Evolutionary conservation across 2,329 filamentous ascomycete species (phyloP).

Genomic region (Berkeleyomyces rouxiae): DNA sequence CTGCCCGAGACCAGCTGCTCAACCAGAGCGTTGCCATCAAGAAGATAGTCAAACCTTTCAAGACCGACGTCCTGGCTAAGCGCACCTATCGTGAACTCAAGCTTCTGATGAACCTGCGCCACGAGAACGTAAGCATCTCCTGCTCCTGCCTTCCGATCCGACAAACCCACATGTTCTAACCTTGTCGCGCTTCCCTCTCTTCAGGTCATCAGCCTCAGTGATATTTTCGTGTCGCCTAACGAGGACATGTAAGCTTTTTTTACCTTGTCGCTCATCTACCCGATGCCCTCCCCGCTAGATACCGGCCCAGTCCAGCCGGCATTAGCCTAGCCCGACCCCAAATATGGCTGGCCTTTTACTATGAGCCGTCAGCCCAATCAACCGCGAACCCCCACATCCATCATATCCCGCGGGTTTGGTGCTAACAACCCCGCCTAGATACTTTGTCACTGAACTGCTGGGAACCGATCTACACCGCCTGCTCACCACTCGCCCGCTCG

Average conservation of each 20-base stretch:
- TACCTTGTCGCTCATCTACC: conserved; percentile 11
- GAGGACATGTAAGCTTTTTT: conserved; percentile 73
- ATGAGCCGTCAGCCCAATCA: too few relatives aligned
- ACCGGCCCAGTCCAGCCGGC: too few relatives aligned
- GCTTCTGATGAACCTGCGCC: conserved; percentile 85
- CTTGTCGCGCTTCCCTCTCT: conserved; percentile 15
- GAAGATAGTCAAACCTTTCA: conserved; percentile 99
- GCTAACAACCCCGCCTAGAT: conserved; percentile 34
- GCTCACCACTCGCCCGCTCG: conserved; percentile 82
- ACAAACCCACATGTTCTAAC: conserved; percentile 1
- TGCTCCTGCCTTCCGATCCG: not conserved
- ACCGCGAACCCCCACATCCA: too few relatives aligned
- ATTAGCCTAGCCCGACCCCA: not conserved
- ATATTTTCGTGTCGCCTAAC: conserved; percentile 97
- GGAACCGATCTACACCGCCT: conserved; percentile 93
- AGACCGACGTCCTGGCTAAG: conserved; percentile 95
- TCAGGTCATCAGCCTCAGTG: conserved; percentile 90
- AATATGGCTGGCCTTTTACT: not conserved
- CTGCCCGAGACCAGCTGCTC: conserved; percentile 93
- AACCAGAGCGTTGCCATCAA: conserved; percentile 94
- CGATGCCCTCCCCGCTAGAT: not conserved
- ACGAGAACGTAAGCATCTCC: conserved; percentile 65
- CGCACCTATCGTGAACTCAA: conserved; percentile 95
- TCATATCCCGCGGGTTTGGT: not conserved
- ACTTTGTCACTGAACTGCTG: conserved; percentile 94